These are phyloP conservation scores for Pharnaceum exiguum DNA, from an alignment of 148 eudicot genomes.

Conservation along the genomic window DNA sequence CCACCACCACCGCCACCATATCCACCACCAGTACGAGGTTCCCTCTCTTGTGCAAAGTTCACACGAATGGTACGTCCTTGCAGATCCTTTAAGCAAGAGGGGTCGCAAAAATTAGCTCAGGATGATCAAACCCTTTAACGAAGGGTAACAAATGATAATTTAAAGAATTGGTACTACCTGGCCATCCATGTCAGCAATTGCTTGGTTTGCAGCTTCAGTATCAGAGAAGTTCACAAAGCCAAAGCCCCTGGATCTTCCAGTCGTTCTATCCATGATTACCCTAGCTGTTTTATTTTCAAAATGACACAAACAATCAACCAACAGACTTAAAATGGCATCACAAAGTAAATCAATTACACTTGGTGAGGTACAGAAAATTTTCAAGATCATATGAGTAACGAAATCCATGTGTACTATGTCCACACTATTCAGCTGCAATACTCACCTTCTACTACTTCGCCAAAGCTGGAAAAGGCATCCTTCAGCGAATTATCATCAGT, in stretches of 20 bases:
- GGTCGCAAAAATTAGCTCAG: too few species aligned
- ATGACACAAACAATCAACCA: background rate
- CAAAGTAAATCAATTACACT: background rate
- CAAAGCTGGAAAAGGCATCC: slow-evolving; percentile 40
- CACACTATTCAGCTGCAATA: background rate
- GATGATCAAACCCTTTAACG: too few species aligned
- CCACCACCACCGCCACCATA: too few species aligned
- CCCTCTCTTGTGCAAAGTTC: too few species aligned
- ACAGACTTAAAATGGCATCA: background rate
- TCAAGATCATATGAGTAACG: background rate
- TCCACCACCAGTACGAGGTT: too few species aligned
- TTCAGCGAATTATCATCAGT: slow-evolving; percentile 39
- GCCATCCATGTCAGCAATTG: slow-evolving; percentile 38
- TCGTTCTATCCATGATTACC: slow-evolving; percentile 36
- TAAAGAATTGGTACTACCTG: too few species aligned
- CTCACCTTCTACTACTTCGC: slow-evolving; percentile 46
- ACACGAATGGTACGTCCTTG: too few species aligned
- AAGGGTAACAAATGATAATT: too few species aligned
- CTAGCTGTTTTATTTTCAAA: too few species aligned
- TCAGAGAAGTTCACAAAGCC: slow-evolving; percentile 37
- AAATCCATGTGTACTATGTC: background rate
- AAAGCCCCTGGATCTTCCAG: slow-evolving; percentile 46
- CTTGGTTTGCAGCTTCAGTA: slow-evolving; percentile 31
- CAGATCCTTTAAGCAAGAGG: too few species aligned
- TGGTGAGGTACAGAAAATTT: background rate